Evolutionary conservation across 306 rosid species (phyloP).

Genomic region (Glycine tomentella): DNA sequence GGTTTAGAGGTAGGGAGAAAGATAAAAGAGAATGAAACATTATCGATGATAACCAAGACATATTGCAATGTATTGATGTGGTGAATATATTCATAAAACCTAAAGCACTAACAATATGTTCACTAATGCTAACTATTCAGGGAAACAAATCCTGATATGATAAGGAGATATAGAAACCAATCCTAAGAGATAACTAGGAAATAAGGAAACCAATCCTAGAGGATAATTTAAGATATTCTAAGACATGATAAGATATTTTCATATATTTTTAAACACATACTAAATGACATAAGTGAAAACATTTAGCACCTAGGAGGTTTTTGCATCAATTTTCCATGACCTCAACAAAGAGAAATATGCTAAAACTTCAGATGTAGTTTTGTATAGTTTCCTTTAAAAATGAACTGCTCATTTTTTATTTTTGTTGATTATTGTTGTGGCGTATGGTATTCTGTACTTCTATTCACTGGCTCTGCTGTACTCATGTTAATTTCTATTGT

Average conservation of each 20-base stretch:
- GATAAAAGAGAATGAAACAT: background rate
- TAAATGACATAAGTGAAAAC: background rate
- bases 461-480: too few species aligned
- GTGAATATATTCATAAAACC: background rate
- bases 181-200: background rate
- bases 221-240: background rate
- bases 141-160: background rate
- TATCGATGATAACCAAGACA: background rate
- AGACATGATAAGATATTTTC: background rate
- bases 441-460: too few species aligned
- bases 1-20: background rate
- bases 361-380: background rate
- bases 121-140: background rate
- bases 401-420: too few species aligned
- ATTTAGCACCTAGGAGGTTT: background rate
- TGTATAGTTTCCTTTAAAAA: background rate
- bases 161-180: background rate
- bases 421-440: too few species aligned
- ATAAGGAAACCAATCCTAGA: background rate
- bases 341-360: conserved; percentile 6
- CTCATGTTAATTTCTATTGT: too few species aligned
- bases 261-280: background rate
- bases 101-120: background rate
- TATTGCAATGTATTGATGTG: background rate
- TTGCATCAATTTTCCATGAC: background rate